phyloP scores from a whole-genome alignment of 1,139 yeast species.

The Yamadazyma aaseri region DNA sequence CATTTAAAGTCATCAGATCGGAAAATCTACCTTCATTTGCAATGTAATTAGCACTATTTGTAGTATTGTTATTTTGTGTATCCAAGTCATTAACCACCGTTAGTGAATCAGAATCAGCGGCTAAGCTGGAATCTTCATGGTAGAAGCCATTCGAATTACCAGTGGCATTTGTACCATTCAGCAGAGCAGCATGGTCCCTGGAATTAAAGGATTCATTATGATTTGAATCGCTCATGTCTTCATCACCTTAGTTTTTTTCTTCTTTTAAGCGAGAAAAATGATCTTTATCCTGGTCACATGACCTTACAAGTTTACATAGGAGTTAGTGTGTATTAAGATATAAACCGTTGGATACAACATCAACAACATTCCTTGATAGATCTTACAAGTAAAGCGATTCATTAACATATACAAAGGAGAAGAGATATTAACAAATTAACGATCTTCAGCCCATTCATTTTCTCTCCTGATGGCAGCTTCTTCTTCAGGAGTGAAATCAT shows the following conservation, averaged over 20 bases:
- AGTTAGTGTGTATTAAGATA: no score
- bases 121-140: neutral
- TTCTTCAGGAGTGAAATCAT: conserved; percentile 97
- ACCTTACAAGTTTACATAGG: no score
- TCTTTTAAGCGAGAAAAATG: conserved; percentile 1
- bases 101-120: neutral
- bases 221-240: neutral
- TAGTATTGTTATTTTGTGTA: neutral
- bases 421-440: no score
- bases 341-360: no score
- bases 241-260: neutral
- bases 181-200: no score
- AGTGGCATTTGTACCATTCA: no score
- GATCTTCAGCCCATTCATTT: conserved; percentile 98
- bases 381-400: no score
- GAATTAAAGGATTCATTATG: no score
- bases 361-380: no score
- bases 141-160: no score
- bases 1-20: conserved; percentile 8
- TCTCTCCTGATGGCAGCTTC: conserved; percentile 97
- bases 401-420: no score
- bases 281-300: neutral
- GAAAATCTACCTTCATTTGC: conserved; percentile 10
- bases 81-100: conserved; percentile 5
- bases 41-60: conserved; percentile 5